Conservation (phyloP, 2,329 filamentous ascomycete species). For the Arthrobotrys iridis region DNA sequence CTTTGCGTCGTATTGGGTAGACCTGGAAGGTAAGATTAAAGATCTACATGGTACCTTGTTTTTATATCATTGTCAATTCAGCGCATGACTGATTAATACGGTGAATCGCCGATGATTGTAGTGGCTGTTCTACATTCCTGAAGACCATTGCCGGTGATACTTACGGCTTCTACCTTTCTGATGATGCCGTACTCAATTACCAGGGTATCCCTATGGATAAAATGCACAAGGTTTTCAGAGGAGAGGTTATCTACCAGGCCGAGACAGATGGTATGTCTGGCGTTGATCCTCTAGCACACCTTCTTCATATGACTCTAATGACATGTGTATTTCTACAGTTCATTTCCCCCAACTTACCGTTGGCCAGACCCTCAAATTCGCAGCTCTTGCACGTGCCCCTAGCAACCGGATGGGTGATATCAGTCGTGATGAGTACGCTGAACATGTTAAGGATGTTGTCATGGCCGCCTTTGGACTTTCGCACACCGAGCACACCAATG, state of each 20-base stretch:
- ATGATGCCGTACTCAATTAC: constrained; percentile 80
- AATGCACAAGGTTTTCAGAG: constrained; percentile 72
- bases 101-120: constrained; percentile 59
- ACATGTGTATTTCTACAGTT: constrained; percentile 17
- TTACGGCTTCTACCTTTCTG: constrained; percentile 78
- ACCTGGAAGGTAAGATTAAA: constrained; percentile 64
- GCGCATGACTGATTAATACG: neutral
- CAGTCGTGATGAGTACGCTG: constrained; percentile 69
- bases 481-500: constrained; percentile 76
- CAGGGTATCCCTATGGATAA: constrained; percentile 66
- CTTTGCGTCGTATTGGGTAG: constrained; percentile 80
- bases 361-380: constrained; percentile 77
- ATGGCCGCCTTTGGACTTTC: constrained; percentile 77
- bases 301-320: constrained; percentile 76
- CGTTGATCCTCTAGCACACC: constrained; percentile 75
- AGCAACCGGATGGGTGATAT: constrained; percentile 72
- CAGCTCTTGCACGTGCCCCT: constrained; percentile 74
- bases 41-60: neutral
- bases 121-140: constrained; percentile 82
- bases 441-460: constrained; percentile 73
- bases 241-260: constrained; percentile 79
- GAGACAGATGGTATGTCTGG: constrained; percentile 72
- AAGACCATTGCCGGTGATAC: constrained; percentile 80
- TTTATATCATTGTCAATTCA: neutral
- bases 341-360: constrained; percentile 78